A percentile compares a stretch with the other conserved stretches of the same genome.
Evolutionary conservation across 441 rosid genomes (phyloP).

Genomic region (Pelargonium myrrhifolium): DNA sequence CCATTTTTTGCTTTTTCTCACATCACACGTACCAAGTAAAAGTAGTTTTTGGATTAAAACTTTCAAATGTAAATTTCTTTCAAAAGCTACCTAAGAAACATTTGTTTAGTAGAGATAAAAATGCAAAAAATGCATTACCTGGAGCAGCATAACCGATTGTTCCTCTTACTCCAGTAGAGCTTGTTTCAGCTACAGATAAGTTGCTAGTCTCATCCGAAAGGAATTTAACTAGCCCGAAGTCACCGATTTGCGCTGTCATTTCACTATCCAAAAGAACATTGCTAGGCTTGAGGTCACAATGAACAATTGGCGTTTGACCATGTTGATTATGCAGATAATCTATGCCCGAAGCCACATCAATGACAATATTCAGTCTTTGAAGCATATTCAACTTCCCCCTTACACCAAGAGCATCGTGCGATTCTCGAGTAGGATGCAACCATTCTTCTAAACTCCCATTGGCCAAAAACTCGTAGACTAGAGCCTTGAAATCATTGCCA

Average conservation of each 20-base stretch:
- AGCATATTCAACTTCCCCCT: not conserved
- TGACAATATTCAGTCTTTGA: constrained; percentile 10
- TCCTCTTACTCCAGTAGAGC: not conserved
- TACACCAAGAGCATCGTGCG: not conserved
- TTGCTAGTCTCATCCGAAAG: fast-evolving
- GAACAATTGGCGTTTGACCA: not conserved
- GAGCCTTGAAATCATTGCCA: constrained; percentile 16
- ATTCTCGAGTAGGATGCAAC: not conserved
- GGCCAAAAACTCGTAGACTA: constrained; percentile 16
- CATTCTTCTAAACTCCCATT: constrained; percentile 14
- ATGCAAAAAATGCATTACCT: not conserved
- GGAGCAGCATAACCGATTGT: constrained; percentile 8
- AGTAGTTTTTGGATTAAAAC: too few relatives aligned
- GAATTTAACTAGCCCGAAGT: constrained; percentile 9
- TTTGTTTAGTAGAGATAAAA: too few relatives aligned
- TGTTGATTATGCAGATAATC: constrained; percentile 10
- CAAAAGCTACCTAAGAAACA: too few relatives aligned
- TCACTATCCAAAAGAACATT: constrained; percentile 6
- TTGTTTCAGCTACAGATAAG: not conserved
- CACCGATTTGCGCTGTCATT: constrained; percentile 9
- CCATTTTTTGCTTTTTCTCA: too few relatives aligned
- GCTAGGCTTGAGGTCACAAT: constrained; percentile 19
- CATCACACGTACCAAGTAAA: too few relatives aligned
- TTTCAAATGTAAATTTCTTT: too few relatives aligned
- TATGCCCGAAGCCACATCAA: not conserved